These are phyloP conservation scores for Macrophomina tecta DNA, from an alignment of 2,329 filamentous ascomycete species.

Conservation along the genomic window DNA sequence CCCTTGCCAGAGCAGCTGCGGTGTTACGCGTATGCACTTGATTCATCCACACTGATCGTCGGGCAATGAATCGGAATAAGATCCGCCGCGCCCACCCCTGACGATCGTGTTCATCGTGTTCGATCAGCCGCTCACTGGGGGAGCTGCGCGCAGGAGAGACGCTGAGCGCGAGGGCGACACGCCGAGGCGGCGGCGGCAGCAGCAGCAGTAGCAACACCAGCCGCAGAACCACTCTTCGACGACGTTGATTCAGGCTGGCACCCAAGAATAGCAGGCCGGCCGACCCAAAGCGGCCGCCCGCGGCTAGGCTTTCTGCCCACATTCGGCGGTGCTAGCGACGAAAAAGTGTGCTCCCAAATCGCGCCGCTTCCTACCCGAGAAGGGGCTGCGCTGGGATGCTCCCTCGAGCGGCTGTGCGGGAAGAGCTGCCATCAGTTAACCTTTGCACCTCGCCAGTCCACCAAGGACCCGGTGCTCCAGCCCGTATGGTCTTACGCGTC, in stretches of 20 bases:
- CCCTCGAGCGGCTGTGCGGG: slow-evolving; percentile 16
- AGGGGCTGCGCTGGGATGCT: slow-evolving; percentile 15
- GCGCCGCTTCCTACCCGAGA: slow-evolving; percentile 16
- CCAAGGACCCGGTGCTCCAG: not conserved
- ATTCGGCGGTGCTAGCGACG: slow-evolving; percentile 10
- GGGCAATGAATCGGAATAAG: slow-evolving; percentile 22
- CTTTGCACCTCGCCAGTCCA: slow-evolving; percentile 12
- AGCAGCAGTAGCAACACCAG: not conserved
- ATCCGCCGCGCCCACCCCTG: slow-evolving; percentile 17
- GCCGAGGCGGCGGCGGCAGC: not conserved
- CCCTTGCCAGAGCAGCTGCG: not conserved
- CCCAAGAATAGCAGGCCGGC: not conserved
- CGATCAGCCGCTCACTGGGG: slow-evolving; percentile 21
- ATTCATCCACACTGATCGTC: slow-evolving; percentile 12
- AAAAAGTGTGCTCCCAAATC: not conserved
- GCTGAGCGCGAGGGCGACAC: not conserved
- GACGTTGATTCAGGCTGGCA: not conserved
- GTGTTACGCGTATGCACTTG: slow-evolving; percentile 19
- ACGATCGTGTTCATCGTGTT: slow-evolving; percentile 26
- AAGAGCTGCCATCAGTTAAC: slow-evolving; percentile 1
- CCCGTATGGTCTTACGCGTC: slow-evolving; percentile 15
- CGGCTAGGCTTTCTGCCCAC: slow-evolving; percentile 6
- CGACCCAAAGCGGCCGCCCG: slow-evolving; percentile 9
- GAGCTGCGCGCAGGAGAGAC: not conserved
- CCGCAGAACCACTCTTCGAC: slow-evolving; percentile 7